Evolutionary conservation across 1,284 basidiomycete genomes (phyloP).

Genomic region (Rhodotorula sp.): DNA sequence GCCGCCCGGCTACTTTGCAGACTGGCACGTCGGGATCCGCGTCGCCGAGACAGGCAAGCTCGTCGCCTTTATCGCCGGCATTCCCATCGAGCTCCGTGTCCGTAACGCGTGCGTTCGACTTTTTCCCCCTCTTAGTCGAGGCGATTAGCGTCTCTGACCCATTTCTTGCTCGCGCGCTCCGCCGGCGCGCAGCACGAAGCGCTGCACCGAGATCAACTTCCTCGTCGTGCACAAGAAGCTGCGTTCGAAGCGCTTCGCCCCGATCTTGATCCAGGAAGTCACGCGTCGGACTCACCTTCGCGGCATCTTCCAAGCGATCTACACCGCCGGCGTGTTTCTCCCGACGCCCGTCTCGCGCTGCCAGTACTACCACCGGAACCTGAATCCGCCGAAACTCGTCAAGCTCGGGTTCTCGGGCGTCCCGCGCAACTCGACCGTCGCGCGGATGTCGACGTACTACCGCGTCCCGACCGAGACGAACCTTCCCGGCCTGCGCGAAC

Average conservation of each 20-base stretch:
- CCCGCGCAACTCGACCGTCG: conserved; percentile 77
- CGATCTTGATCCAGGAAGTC: conserved; percentile 97
- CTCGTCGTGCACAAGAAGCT: conserved; percentile 98
- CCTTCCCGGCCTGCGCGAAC: conserved; percentile 78
- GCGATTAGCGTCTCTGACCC: background rate
- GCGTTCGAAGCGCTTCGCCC: conserved; percentile 90
- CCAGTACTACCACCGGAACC: conserved; percentile 80
- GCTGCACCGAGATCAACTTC: conserved; percentile 91
- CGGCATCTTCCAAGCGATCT: conserved; percentile 95
- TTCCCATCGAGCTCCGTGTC: conserved; percentile 78
- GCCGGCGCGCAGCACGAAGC: conserved; percentile 60
- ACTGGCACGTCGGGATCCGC: conserved; percentile 96
- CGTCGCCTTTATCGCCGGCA: conserved; percentile 97
- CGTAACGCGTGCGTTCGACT: conserved; percentile 65
- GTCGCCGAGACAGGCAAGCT: conserved; percentile 83
- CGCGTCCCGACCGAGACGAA: conserved; percentile 59
- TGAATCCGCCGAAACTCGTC: conserved; percentile 90
- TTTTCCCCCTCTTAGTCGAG: background rate
- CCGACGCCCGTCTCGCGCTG: conserved; percentile 86
- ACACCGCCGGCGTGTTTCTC: conserved; percentile 86
- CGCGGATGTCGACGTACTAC: conserved; percentile 75
- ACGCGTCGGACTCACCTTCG: conserved; percentile 87
- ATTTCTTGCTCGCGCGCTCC: background rate
- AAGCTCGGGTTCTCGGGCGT: conserved; percentile 88
- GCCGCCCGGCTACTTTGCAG: conserved; percentile 86